Evolutionary conservation across 192 early-diverging fungal genomes (phyloP).

Genomic region (Umbelopsis ramanniana): DNA sequence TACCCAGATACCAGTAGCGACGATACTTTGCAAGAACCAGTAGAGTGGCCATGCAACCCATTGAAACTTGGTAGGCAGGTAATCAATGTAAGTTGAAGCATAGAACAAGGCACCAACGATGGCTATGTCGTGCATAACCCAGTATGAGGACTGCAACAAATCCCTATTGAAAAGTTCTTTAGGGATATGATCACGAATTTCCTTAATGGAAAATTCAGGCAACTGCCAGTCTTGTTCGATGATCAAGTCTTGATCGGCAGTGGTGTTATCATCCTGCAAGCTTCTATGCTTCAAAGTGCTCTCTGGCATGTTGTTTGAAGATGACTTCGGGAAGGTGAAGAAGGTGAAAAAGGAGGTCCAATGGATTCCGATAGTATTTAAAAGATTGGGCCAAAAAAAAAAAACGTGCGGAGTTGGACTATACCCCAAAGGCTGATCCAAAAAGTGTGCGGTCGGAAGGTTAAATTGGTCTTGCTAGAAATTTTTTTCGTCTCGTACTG

Average conservation of each 20-base stretch:
- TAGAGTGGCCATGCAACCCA: slow-evolving; percentile 71
- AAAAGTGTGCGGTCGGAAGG: too few relatives aligned
- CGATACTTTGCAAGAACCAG: slow-evolving; percentile 78
- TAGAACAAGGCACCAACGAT: slow-evolving; percentile 65
- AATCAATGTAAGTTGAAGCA: slow-evolving; percentile 70
- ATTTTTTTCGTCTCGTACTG: too few relatives aligned
- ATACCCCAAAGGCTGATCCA: slow-evolving; percentile 9
- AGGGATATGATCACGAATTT: slow-evolving; percentile 84
- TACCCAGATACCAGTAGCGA: slow-evolving; percentile 86
- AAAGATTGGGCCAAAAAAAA: slow-evolving; percentile 2
- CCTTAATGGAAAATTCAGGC: slow-evolving; percentile 80
- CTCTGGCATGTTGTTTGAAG: neutral
- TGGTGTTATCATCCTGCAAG: neutral
- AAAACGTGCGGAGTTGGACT: slow-evolving; percentile 6
- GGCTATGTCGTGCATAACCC: slow-evolving; percentile 76
- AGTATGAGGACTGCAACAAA: slow-evolving; percentile 68
- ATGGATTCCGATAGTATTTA: slow-evolving; percentile 1
- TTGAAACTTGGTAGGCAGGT: slow-evolving; percentile 51
- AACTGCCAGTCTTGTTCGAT: slow-evolving; percentile 11
- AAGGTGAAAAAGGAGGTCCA: neutral
- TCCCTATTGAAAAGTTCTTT: slow-evolving; percentile 85
- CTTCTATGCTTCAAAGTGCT: slow-evolving; percentile 1
- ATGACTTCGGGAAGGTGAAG: neutral
- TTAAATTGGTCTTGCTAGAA: too few relatives aligned
- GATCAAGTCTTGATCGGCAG: neutral